These are phyloP conservation scores for Raphidocelis subcapitata DNA, from an alignment of 139 green algal genomes.

Conservation along the genomic window DNA sequence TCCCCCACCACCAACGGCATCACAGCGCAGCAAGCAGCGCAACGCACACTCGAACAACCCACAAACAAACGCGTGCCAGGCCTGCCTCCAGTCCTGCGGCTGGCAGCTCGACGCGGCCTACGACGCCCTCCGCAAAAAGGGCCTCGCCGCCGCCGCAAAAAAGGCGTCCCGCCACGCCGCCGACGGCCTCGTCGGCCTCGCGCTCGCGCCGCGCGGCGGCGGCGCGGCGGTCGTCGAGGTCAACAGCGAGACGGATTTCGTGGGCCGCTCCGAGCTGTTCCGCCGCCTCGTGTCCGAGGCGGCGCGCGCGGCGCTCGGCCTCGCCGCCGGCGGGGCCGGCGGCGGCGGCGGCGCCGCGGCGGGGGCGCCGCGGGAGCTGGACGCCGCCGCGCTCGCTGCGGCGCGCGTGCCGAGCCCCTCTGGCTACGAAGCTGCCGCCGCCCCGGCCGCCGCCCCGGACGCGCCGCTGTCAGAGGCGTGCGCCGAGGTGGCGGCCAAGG, in stretches of 20 bases:
- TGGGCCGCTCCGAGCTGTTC: conserved; percentile 82
- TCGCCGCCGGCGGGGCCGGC: conserved; percentile 6
- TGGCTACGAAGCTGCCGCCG: not conserved
- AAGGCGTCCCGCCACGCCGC: conserved; percentile 80
- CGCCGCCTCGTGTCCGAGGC: conserved; percentile 60
- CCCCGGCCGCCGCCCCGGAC: not conserved
- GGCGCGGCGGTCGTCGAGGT: conserved; percentile 69
- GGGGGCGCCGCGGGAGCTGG: conserved; percentile 1
- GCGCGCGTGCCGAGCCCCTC: not conserved
- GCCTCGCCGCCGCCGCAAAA: conserved; percentile 83
- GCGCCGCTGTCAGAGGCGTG: conserved; percentile 51
- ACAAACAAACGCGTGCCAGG: too few relatives aligned
- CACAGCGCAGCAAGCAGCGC: too few relatives aligned
- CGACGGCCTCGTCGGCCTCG: conserved; percentile 84
- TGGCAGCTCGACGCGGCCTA: conserved; percentile 71
- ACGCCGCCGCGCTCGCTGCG: not conserved
- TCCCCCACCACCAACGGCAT: too few relatives aligned
- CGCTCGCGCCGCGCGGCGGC: not conserved
- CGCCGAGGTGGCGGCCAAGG: conserved; percentile 52
- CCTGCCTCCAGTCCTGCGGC: conserved; percentile 47
- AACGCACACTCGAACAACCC: too few relatives aligned
- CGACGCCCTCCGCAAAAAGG: conserved; percentile 78
- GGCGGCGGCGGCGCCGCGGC: not conserved
- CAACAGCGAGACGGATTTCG: conserved; percentile 98
- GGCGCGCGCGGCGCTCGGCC: conserved; percentile 52